Evolutionary conservation across 352 stramenopile species (phyloP).

Genomic region (Phytophthora ohioensis): DNA sequence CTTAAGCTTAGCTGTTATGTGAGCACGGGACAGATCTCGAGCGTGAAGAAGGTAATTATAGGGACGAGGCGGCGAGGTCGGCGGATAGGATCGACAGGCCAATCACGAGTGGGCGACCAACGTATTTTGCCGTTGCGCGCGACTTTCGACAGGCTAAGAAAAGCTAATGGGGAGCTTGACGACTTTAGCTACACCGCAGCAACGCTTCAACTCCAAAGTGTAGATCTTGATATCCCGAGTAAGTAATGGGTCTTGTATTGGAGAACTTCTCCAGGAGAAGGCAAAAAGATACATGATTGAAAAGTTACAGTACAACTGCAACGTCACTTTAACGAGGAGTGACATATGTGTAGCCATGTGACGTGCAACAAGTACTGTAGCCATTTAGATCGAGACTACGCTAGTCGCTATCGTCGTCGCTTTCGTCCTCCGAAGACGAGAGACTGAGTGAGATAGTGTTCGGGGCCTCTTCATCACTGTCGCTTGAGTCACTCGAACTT

Average conservation of each 20-base stretch:
- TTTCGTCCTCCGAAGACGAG: constrained; percentile 68
- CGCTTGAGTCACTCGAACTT: constrained; percentile 62
- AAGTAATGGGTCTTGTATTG: constrained; percentile 4
- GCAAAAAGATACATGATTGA: constrained; percentile 2
- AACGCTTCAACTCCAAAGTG: not conserved
- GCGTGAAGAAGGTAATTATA: constrained; percentile 31
- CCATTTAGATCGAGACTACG: not conserved
- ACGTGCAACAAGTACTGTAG: constrained; percentile 4
- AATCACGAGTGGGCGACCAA: constrained; percentile 6
- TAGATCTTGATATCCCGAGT: constrained; percentile 5
- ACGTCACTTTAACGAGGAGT: not conserved
- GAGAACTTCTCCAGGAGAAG: not conserved
- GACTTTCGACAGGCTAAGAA: constrained; percentile 22
- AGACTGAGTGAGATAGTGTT: constrained; percentile 83
- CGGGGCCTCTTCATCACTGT: constrained; percentile 63
- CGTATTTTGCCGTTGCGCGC: constrained; percentile 15
- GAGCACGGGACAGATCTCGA: not conserved
- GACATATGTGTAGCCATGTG: constrained; percentile 10
- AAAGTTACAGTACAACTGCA: not conserved
- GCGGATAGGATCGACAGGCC: constrained; percentile 21
- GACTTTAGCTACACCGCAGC: not conserved
- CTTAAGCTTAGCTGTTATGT: not conserved
- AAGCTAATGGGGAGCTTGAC: constrained; percentile 7
- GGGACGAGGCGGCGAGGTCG: constrained; percentile 1
- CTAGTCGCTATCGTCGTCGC: constrained; percentile 65